These are phyloP conservation scores for Trichoderma cornu-damae DNA, from an alignment of 2,329 filamentous ascomycete genomes.

Conservation along the genomic window DNA sequence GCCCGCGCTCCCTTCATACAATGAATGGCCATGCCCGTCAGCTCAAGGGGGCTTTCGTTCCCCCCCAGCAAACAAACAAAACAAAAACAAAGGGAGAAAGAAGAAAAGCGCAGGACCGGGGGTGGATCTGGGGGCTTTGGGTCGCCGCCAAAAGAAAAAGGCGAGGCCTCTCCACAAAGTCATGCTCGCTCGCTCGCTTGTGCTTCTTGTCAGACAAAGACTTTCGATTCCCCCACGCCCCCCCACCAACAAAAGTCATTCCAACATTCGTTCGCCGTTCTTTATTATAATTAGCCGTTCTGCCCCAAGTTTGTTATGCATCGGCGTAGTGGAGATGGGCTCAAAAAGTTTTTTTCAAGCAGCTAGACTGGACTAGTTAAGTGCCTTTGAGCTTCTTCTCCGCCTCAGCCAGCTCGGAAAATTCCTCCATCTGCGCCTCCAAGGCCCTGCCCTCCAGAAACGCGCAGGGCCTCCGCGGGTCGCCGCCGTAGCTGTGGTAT, in stretches of 20 bases:
- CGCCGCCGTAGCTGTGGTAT: constrained; percentile 59
- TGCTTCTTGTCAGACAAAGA: constrained; percentile 13
- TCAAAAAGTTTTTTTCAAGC: neutral
- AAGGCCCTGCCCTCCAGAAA: constrained; percentile 26
- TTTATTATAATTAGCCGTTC: neutral
- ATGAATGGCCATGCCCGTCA: neutral
- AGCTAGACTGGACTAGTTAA: too few species aligned
- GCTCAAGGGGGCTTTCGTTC: neutral
- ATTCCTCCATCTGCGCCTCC: constrained; percentile 23
- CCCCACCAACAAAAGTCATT: neutral
- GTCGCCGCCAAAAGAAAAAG: constrained; percentile 9
- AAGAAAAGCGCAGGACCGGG: neutral
- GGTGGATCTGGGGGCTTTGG: constrained; percentile 6
- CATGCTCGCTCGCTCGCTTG: constrained; percentile 1
- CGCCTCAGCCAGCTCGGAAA: constrained; percentile 23
- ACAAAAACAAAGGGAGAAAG: neutral
- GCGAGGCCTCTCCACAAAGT: constrained; percentile 9
- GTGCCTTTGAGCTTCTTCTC: constrained; percentile 32
- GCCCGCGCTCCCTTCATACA: too few species aligned
- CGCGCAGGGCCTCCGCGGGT: constrained; percentile 48
- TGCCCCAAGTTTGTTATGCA: neutral
- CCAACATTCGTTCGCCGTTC: neutral
- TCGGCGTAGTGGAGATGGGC: constrained; percentile 13
- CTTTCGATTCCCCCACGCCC: constrained; percentile 15
- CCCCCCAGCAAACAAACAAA: neutral